phyloP scores from a whole-genome alignment of 2,329 filamentous ascomycete species.

The Botrytis deweyae region DNA sequence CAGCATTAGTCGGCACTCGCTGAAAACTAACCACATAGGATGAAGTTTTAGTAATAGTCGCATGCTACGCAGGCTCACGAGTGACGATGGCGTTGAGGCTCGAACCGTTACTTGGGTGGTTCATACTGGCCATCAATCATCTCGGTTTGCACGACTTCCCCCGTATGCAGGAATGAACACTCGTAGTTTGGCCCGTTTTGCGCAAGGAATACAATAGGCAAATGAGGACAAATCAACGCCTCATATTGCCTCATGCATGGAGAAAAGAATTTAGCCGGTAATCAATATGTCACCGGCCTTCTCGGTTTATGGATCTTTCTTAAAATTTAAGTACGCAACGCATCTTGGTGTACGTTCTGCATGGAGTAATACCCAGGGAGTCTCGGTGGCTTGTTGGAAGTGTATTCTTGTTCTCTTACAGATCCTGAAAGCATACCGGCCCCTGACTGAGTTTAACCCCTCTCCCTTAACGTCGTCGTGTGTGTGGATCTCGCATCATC shows the following conservation, averaged over 20 bases:
- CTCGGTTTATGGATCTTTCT: neutral
- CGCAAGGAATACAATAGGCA: neutral
- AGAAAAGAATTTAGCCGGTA: neutral
- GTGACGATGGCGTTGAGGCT: neutral
- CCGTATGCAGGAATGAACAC: neutral
- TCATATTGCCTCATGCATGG: neutral
- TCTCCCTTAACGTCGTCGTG: neutral
- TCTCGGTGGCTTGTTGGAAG: neutral
- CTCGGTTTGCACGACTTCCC: neutral
- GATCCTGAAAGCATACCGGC: neutral
- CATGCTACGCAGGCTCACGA: neutral
- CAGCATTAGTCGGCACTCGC: neutral
- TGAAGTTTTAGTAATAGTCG: neutral
- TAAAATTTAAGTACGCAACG: neutral
- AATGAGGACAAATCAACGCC: neutral
- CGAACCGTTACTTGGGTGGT: neutral
- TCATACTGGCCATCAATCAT: neutral
- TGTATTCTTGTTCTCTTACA: neutral
- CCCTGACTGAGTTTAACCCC: neutral
- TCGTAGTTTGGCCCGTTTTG: neutral
- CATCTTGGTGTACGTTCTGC: neutral
- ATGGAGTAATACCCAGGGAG: neutral
- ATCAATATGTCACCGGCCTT: neutral
- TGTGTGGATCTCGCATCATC: neutral
- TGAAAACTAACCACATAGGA: neutral